phyloP scores from a whole-genome alignment of 805 yeast genomes.

The Barnettozyma botsteinii region DNA sequence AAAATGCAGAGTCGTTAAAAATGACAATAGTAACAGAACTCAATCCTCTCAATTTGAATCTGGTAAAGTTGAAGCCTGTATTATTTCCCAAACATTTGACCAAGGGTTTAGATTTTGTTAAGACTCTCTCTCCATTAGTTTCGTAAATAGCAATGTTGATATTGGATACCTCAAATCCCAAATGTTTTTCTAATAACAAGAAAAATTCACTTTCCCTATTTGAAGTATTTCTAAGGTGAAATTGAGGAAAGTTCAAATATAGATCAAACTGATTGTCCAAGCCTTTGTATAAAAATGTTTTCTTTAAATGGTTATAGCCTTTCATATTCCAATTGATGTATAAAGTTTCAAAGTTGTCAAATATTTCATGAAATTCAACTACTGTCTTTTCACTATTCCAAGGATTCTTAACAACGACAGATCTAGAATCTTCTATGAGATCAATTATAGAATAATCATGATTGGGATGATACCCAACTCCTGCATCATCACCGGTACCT shows the following conservation, averaged over 20 bases:
- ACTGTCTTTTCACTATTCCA: slow-evolving; percentile 25
- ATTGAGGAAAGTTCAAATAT: slow-evolving; percentile 38
- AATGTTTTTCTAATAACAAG: slow-evolving; percentile 47
- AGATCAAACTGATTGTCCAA: slow-evolving; percentile 7
- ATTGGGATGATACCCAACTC: slow-evolving; percentile 37
- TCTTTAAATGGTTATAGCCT: slow-evolving; percentile 10
- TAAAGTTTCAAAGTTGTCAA: slow-evolving; percentile 39
- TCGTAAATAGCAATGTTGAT: slow-evolving; percentile 27
- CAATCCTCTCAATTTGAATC: slow-evolving; percentile 26
- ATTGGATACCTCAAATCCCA: slow-evolving; percentile 23
- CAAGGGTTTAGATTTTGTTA: slow-evolving; percentile 5
- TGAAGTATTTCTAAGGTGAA: slow-evolving; percentile 31
- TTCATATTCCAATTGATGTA: slow-evolving; percentile 65
- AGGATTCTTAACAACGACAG: slow-evolving; percentile 41
- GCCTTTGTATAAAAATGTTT: slow-evolving; percentile 28
- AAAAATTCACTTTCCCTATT: slow-evolving; percentile 31
- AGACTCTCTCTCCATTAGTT: slow-evolving; percentile 27
- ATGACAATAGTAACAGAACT: slow-evolving; percentile 28
- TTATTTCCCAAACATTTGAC: slow-evolving; percentile 24
- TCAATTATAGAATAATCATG: slow-evolving; percentile 68
- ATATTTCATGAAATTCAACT: slow-evolving; percentile 26
- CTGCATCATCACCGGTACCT: slow-evolving; percentile 56
- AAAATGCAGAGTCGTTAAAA: slow-evolving; percentile 6
- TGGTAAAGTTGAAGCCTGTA: slow-evolving; percentile 35
- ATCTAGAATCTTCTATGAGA: slow-evolving; percentile 21